A percentile compares a stretch with the other conserved stretches of the same genome.
phyloP scores from a whole-genome alignment of 768 basidiomycete genomes.

The Gelatoporia subvermispora region DNA sequence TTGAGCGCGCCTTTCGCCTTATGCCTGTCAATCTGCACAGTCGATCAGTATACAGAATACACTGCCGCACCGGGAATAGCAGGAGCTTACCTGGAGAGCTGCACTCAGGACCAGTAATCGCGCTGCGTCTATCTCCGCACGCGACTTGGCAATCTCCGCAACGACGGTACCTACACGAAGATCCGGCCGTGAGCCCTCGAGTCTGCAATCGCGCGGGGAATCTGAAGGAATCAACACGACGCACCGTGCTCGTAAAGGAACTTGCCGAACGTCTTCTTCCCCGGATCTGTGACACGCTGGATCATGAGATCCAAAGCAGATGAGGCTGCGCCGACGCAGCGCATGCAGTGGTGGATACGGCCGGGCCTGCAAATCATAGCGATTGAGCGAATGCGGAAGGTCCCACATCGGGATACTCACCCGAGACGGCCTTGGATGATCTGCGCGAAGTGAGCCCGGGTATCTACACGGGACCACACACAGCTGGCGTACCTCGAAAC shows the following conservation, averaged over 20 bases:
- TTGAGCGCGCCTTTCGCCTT: constrained; percentile 93
- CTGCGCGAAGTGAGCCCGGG: constrained; percentile 23
- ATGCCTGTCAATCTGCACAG: constrained; percentile 73
- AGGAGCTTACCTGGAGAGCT: constrained; percentile 66
- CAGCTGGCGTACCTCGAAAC: constrained; percentile 68
- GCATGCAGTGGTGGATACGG: constrained; percentile 98
- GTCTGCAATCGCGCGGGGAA: neutral
- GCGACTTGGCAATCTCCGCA: constrained; percentile 85
- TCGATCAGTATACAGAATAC: neutral
- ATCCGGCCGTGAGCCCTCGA: neutral
- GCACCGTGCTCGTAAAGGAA: constrained; percentile 84
- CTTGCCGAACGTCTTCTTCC: constrained; percentile 92
- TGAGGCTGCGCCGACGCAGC: constrained; percentile 86
- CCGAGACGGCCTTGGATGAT: constrained; percentile 96
- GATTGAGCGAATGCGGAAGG: neutral
- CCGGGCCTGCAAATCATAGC: constrained; percentile 56
- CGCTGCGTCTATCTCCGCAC: constrained; percentile 89
- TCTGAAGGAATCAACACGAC: no score
- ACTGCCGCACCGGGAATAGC: neutral
- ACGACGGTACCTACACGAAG: constrained; percentile 72
- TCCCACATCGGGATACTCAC: constrained; percentile 31
- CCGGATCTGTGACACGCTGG: constrained; percentile 87
- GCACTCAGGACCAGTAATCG: constrained; percentile 89
- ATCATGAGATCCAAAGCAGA: constrained; percentile 84
- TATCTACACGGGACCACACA: neutral